A percentile compares a stretch with the other conserved stretches of the same genome.
phyloP scores from a whole-genome alignment of 306 rosid species.

The Rubus idaeus region DNA sequence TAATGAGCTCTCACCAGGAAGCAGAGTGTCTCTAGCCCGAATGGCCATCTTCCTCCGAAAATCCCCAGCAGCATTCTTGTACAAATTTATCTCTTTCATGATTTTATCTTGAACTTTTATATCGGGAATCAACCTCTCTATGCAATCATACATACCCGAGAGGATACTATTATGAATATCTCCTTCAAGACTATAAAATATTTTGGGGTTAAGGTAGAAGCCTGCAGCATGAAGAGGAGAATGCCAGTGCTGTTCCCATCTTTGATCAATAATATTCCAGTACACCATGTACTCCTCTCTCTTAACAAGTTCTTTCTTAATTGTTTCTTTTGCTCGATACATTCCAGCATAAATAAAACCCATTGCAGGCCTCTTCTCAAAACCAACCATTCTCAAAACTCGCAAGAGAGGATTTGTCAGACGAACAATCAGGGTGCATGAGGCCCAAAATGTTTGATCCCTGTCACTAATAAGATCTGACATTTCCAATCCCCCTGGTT shows the following conservation, averaged over 20 bases:
- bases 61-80: conserved; percentile 75
- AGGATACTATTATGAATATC: conserved; percentile 55
- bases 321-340: conserved; percentile 76
- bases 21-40: conserved; percentile 79
- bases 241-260: conserved; percentile 73
- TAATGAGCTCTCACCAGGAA: conserved; percentile 72
- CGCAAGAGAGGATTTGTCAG: conserved; percentile 75
- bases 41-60: conserved; percentile 91
- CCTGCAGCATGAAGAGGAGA: conserved; percentile 93
- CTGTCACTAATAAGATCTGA: conserved; percentile 65
- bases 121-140: conserved; percentile 86
- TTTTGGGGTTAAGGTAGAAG: conserved; percentile 83
- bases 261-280: conserved; percentile 85
- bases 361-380: conserved; percentile 83
- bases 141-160: conserved; percentile 84
- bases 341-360: conserved; percentile 83
- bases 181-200: conserved; percentile 79
- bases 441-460: conserved; percentile 84
- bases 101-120: conserved; percentile 81
- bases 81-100: conserved; percentile 71
- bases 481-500: conserved; percentile 77
- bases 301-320: conserved; percentile 67
- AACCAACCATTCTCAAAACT: conserved; percentile 56
- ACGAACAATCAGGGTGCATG: conserved; percentile 57
- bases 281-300: conserved; percentile 76